Conservation (phyloP, 176 grass and related monocot genomes). For the Areca catechu region DNA sequence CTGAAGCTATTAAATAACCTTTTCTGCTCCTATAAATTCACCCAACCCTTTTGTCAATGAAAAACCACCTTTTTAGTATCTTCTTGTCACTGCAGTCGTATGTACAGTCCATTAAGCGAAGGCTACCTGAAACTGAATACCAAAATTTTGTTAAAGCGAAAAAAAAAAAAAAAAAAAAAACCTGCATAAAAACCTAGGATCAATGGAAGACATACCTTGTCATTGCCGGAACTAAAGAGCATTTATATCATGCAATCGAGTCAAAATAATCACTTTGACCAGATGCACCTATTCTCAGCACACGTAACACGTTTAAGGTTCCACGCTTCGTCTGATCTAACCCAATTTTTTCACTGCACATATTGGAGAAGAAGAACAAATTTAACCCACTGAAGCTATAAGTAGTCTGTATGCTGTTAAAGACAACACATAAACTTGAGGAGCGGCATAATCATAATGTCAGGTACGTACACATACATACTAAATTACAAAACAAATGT, state of each 20-base stretch:
- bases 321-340: no score
- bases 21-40: conserved; percentile 13
- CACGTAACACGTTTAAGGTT: no score
- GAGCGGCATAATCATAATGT: no score
- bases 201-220: neutral
- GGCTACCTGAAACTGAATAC: conserved; percentile 29
- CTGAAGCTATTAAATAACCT: neutral
- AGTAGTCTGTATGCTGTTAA: no score
- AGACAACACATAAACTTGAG: no score
- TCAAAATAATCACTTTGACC: no score
- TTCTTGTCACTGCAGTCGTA: conserved; percentile 51
- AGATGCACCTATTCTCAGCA: no score
- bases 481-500: no score
- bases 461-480: no score
- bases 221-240: neutral
- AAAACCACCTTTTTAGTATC: conserved; percentile 64
- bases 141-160: neutral
- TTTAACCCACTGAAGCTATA: no score
- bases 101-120: conserved; percentile 39
- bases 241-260: neutral
- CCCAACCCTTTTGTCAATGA: conserved; percentile 66
- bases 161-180: neutral
- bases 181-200: neutral
- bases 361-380: no score
- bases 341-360: no score